A percentile compares a stretch with the other conserved stretches of the same genome.
Conservation (phyloP, 2,329 filamentous ascomycete genomes). For the Metarhizium robertsii region DNA sequence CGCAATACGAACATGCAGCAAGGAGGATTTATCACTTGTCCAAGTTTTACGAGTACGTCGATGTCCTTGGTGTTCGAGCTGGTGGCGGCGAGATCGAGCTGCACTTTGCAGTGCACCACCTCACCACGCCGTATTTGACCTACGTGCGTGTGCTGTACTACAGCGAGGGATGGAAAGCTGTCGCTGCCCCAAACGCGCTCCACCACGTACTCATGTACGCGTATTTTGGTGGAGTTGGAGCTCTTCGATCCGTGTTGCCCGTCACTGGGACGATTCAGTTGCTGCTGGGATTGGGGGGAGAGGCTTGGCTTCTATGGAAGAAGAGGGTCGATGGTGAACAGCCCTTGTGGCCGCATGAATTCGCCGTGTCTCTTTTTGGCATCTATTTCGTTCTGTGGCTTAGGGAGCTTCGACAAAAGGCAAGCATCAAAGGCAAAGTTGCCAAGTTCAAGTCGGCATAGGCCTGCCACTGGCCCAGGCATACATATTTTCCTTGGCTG, state of each 20-base stretch:
- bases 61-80: slow-evolving; percentile 20
- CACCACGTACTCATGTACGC: slow-evolving; percentile 19
- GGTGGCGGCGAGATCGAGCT: slow-evolving; percentile 14
- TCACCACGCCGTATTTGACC: slow-evolving; percentile 15
- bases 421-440: too few relatives aligned
- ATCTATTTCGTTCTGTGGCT: not conserved
- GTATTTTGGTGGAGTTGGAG: slow-evolving; percentile 15
- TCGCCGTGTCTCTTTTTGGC: slow-evolving; percentile 6
- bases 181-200: slow-evolving; percentile 18
- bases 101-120: slow-evolving; percentile 12
- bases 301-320: slow-evolving; percentile 4
- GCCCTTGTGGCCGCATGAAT: not conserved
- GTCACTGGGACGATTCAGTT: slow-evolving; percentile 8
- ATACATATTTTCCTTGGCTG: not conserved
- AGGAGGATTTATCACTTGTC: slow-evolving; percentile 15
- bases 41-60: slow-evolving; percentile 22
- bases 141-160: slow-evolving; percentile 15
- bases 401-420: not conserved
- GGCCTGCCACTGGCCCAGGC: not conserved
- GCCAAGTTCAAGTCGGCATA: not conserved
- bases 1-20: not conserved
- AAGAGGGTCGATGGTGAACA: not conserved
- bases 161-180: slow-evolving; percentile 16
- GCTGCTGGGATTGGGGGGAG: slow-evolving; percentile 5
- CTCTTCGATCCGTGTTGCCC: slow-evolving; percentile 3